Percentiles rank a stretch among this genome's conserved stretches.
phyloP scores from a whole-genome alignment of 75 land plant species.

The Chamaecyparis obtusa region DNA sequence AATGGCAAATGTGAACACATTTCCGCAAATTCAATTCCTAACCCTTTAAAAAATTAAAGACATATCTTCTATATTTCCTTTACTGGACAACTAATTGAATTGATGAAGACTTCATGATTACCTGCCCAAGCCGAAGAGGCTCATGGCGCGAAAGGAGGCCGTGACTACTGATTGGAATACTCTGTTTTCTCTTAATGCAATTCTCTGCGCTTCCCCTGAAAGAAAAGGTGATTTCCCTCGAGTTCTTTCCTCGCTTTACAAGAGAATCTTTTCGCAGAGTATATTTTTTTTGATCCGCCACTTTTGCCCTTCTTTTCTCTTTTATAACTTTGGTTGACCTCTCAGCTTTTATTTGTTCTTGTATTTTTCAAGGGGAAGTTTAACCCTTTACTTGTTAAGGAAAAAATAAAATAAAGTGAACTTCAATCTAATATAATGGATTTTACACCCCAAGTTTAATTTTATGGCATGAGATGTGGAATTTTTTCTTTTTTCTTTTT shows the following conservation, averaged over 20 bases:
- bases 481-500: too few species aligned
- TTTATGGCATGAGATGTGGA: too few species aligned
- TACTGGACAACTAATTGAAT: neutral
- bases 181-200: neutral
- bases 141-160: slow-evolving; percentile 25
- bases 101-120: neutral
- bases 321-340: too few species aligned
- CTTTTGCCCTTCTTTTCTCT: too few species aligned
- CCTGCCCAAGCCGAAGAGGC: slow-evolving; percentile 49
- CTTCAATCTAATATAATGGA: too few species aligned
- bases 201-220: neutral
- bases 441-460: too few species aligned
- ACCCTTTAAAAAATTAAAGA: neutral
- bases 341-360: too few species aligned
- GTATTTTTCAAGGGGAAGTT: too few species aligned
- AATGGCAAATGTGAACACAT: neutral
- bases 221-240: neutral
- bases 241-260: neutral
- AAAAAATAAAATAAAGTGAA: too few species aligned
- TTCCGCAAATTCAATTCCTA: neutral
- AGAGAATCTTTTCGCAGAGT: neutral
- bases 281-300: neutral
- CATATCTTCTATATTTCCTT: too few species aligned
- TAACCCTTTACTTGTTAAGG: too few species aligned
- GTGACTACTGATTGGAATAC: slow-evolving; percentile 1